A percentile compares a stretch with the other conserved stretches of the same genome.
Evolutionary conservation across 352 stramenopile genomes (phyloP).

Genomic region (Phytophthora ohioensis): DNA sequence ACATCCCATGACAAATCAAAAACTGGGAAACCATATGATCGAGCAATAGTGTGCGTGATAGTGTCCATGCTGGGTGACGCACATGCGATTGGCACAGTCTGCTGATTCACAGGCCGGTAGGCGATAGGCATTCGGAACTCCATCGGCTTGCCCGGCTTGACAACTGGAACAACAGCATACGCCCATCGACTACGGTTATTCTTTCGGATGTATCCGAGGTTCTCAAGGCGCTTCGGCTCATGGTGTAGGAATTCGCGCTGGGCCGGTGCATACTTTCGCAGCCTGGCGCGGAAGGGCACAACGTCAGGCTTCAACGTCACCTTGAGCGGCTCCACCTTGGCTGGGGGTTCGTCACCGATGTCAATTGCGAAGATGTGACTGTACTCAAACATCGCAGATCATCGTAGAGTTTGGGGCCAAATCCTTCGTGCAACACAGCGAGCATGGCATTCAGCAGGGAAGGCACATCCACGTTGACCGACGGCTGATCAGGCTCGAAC

Average conservation of each 20-base stretch:
- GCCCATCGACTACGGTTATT: constrained; percentile 13
- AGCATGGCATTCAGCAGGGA: neutral
- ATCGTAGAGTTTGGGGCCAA: neutral
- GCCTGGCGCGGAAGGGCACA: neutral
- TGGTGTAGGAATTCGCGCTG: constrained; percentile 5
- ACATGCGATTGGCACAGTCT: neutral
- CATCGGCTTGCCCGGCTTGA: neutral
- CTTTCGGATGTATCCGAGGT: constrained; percentile 8
- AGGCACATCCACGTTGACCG: neutral
- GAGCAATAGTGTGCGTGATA: neutral
- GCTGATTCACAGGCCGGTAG: constrained; percentile 6
- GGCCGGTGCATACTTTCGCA: constrained; percentile 6
- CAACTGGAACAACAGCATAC: constrained; percentile 4
- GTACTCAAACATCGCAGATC: neutral
- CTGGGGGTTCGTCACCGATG: constrained; percentile 1
- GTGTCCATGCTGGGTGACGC: constrained; percentile 2
- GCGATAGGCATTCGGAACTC: constrained; percentile 10
- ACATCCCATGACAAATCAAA: constrained; percentile 4
- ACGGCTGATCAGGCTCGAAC: neutral
- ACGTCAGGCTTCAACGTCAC: constrained; percentile 8
- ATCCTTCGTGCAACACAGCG: neutral
- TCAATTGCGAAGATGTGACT: constrained; percentile 1
- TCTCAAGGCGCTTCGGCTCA: constrained; percentile 3
- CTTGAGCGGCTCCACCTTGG: neutral
- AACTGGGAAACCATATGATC: neutral